These are phyloP conservation scores for Myriosclerotinia scirpicola DNA, from an alignment of 2,329 filamentous ascomycete genomes.

Conservation along the genomic window DNA sequence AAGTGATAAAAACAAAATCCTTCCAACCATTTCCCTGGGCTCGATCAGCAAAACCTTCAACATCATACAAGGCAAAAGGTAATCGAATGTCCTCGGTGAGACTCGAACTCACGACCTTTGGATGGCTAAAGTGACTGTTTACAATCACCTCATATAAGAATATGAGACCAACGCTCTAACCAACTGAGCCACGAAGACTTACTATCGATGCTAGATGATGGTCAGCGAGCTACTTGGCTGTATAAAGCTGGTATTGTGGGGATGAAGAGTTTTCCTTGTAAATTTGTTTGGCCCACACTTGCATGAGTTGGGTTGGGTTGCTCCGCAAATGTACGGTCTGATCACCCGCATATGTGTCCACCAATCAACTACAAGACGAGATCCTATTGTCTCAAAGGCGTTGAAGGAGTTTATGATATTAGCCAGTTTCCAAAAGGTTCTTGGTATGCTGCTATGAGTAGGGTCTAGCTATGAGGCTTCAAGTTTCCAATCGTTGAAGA, in stretches of 20 bases:
- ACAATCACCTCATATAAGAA: slow-evolving; percentile 16
- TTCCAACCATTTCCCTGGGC: no score
- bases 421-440: neutral
- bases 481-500: neutral
- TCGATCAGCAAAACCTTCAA: no score
- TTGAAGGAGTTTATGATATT: neutral
- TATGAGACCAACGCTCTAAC: slow-evolving; percentile 48
- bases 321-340: neutral
- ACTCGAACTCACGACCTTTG: slow-evolving; percentile 54
- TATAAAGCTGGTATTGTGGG: neutral
- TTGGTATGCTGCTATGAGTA: neutral
- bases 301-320: neutral
- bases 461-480: neutral
- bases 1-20: no score
- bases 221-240: fast-evolving
- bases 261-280: neutral
- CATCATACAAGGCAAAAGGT: neutral
- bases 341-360: neutral
- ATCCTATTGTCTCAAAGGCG: neutral
- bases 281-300: neutral
- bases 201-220: neutral
- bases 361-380: neutral
- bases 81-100: slow-evolving; percentile 45
- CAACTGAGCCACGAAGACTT: slow-evolving; percentile 47
- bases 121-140: slow-evolving; percentile 31